phyloP scores from a whole-genome alignment of 768 basidiomycete genomes.

The Naematelia encephala region DNA sequence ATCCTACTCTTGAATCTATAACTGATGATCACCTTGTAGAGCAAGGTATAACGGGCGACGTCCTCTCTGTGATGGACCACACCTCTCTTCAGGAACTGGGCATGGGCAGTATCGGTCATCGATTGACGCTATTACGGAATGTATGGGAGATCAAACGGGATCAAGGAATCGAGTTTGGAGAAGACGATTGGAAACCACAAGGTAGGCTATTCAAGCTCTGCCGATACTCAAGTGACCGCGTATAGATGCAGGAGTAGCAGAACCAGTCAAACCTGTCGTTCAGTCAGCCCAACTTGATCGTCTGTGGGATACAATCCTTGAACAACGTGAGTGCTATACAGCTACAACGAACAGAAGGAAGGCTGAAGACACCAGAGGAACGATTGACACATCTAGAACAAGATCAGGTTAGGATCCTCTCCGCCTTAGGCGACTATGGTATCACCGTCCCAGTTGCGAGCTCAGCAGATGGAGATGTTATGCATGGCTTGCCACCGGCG shows the following conservation, averaged over 20 bases:
- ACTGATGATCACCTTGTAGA: constrained; percentile 59
- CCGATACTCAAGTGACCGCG: not conserved
- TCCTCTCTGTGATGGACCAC: constrained; percentile 76
- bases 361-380: constrained; percentile 33
- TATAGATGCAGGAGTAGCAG: constrained; percentile 15
- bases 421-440: constrained; percentile 30
- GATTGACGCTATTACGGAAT: constrained; percentile 84
- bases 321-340: constrained; percentile 39
- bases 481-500: constrained; percentile 22
- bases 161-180: constrained; percentile 59
- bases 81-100: constrained; percentile 82
- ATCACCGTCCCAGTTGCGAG: constrained; percentile 21
- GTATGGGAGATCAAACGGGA: constrained; percentile 85
- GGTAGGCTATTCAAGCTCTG: constrained; percentile 15
- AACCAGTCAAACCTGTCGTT: constrained; percentile 1
- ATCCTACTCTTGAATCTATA: not conserved
- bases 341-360: not conserved
- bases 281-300: constrained; percentile 19
- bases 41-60: constrained; percentile 87
- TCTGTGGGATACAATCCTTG: constrained; percentile 37
- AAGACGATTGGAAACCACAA: constrained; percentile 45
- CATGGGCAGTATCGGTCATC: constrained; percentile 83
- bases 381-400: constrained; percentile 44
- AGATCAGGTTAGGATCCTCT: constrained; percentile 32
- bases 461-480: constrained; percentile 28